These are phyloP conservation scores for Rhizophagus clarus DNA, from an alignment of 192 early-diverging fungal species.

Conservation along the genomic window DNA sequence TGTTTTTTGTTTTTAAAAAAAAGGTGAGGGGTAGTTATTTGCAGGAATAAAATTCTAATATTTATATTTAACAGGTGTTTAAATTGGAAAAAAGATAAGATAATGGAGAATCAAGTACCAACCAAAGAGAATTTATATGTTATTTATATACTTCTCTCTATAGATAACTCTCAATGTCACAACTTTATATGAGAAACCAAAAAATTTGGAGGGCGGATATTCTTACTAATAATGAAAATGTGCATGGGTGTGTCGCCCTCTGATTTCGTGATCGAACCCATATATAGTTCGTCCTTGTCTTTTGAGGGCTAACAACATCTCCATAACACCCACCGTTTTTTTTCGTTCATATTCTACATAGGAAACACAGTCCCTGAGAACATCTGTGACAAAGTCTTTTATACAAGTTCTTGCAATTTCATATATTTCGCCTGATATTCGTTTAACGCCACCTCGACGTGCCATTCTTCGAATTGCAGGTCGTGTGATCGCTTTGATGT, in stretches of 20 bases:
- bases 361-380: constrained; percentile 92
- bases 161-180: too few species aligned
- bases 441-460: constrained; percentile 98
- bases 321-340: constrained; percentile 92
- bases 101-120: too few species aligned
- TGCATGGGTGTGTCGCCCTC: background rate
- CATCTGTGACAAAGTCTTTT: constrained; percentile 94
- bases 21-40: too few species aligned
- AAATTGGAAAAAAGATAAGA: too few species aligned
- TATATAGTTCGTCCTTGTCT: constrained; percentile 89
- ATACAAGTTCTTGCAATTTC: constrained; percentile 93
- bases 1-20: too few species aligned
- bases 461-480: constrained; percentile 90
- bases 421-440: constrained; percentile 93
- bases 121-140: too few species aligned
- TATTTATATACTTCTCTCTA: too few species aligned
- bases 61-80: too few species aligned
- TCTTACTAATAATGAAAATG: background rate
- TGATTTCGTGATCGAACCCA: constrained; percentile 38
- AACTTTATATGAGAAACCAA: background rate
- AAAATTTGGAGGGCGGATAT: background rate
- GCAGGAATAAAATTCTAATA: too few species aligned
- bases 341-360: constrained; percentile 96
- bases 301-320: constrained; percentile 96
- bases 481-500: constrained; percentile 7